phyloP scores from a whole-genome alignment of 2,329 filamentous ascomycete species.

The Aspergillus calidoustus region DNA sequence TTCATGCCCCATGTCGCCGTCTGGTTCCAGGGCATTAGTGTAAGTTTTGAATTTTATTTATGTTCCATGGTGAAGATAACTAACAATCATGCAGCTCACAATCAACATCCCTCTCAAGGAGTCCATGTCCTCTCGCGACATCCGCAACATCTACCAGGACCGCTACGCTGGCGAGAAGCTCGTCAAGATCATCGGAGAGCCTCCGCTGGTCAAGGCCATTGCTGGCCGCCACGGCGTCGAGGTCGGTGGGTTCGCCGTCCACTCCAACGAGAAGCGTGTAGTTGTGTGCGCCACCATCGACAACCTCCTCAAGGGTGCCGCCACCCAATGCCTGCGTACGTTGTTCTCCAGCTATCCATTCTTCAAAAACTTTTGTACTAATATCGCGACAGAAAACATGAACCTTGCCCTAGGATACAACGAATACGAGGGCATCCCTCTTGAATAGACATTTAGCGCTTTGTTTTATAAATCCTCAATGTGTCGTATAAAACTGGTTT shows the following conservation, averaged over 20 bases:
- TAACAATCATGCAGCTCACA: conserved; percentile 64
- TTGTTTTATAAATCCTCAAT: conserved; percentile 13
- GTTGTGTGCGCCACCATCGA: conserved; percentile 95
- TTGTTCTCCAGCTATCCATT: conserved; percentile 33
- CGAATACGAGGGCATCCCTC: conserved; percentile 85
- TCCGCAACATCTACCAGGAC: conserved; percentile 93
- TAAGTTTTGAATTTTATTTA: conserved; percentile 35
- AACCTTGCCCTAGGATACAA: conserved; percentile 87
- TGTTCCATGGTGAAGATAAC: neutral
- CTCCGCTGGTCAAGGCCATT: conserved; percentile 84
- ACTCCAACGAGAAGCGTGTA: conserved; percentile 84
- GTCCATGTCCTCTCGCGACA: conserved; percentile 86
- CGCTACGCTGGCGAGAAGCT: conserved; percentile 95
- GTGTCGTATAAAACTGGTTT: conserved; percentile 22
- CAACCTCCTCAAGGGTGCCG: conserved; percentile 90
- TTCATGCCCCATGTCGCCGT: conserved; percentile 95
- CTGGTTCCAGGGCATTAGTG: conserved; percentile 94
- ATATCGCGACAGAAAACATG: conserved; percentile 73
- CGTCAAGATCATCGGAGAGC: conserved; percentile 87
- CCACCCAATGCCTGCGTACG: conserved; percentile 89
- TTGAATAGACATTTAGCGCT: conserved; percentile 46
- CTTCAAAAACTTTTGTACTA: conserved; percentile 1
- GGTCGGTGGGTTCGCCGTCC: conserved; percentile 94
- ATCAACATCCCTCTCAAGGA: conserved; percentile 87
- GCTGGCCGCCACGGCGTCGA: conserved; percentile 85